Evolutionary conservation across 2,329 filamentous ascomycete species (phyloP).

Genomic region (Orbilia oligospora): DNA sequence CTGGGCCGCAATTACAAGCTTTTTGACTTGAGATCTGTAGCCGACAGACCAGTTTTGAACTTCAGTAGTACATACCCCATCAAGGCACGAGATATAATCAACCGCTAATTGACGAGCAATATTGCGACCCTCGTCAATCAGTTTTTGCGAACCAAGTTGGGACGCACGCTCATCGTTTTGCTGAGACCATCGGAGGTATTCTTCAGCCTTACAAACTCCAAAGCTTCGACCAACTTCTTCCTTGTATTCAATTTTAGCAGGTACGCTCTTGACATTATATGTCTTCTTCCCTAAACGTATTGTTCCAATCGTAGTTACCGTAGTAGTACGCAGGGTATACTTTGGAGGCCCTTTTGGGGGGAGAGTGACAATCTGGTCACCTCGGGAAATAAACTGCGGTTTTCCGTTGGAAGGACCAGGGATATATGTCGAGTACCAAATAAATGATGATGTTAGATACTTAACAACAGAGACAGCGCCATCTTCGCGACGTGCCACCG

Average conservation of each 20-base stretch:
- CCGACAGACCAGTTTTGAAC: constrained; percentile 41
- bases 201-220: constrained; percentile 33
- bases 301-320: constrained; percentile 15
- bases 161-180: constrained; percentile 15
- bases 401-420: constrained; percentile 24
- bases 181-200: constrained; percentile 43
- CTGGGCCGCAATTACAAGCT: constrained; percentile 12
- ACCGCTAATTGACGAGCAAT: not conserved
- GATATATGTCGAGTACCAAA: constrained; percentile 56
- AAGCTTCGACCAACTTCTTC: constrained; percentile 30
- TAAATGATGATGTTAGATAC: constrained; percentile 43
- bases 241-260: constrained; percentile 28
- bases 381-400: constrained; percentile 38
- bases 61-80: constrained; percentile 31
- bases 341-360: constrained; percentile 22
- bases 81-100: constrained; percentile 22
- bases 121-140: not conserved
- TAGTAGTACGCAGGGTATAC: constrained; percentile 35
- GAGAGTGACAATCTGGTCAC: constrained; percentile 37
- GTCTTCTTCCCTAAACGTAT: constrained; percentile 6
- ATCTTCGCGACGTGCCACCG: not conserved
- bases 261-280: constrained; percentile 26
- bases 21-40: constrained; percentile 30
- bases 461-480: not conserved
- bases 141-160: not conserved